Evolutionary conservation across 164 flowering plant genomes (phyloP), one percentile per base, ranked within the genome.

Genomic region (Dillenia turbinata): DNA sequence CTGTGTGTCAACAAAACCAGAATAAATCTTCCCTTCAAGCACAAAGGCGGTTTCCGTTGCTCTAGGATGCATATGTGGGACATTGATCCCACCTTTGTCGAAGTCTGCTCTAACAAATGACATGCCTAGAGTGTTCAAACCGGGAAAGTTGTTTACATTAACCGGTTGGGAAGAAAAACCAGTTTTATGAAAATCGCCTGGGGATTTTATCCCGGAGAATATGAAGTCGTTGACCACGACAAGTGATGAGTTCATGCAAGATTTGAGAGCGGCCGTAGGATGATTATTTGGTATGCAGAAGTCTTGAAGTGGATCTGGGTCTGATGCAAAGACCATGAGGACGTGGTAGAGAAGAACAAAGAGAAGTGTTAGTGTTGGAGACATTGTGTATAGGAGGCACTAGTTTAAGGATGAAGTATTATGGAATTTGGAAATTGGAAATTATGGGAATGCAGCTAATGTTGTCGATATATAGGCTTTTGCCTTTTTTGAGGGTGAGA

Each of bases 61-160:
- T 64, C 88, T 63, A 2, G 85, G 85, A 63, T 81, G 88, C 43
- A 66, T 67, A 57, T 84, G 88, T 7, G 79, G 85, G 26, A 54
- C 22, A 47, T 69, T 65, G 47, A 69, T 57, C n/a, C 79, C 79
- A 15, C 71, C 62, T 1, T 54, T 54, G 12, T 22, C 69, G 16
- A 72, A 19, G 66, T 76, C 74, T 0, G 76, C 73, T 22, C 76
- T 57, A 11, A 69, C 71, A 40, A 73, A 57, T 9, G 76, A 63
- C 50, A 76, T 64, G 44, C 79, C 76, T n/a, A 63, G 76, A 3
- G 76, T 72, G 68, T 76, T 76, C 13, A 76, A 56, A 1, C 79
- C 76, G 1, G 74, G 63, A 60, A 72, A 73, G 9, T 63, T 62
- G 9, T 54, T 7, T 4, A 55, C 47, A 47, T 44, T 61, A 22